Evolutionary conservation across 1,139 yeast species (phyloP).

Genomic region (Diutina catenulata): DNA sequence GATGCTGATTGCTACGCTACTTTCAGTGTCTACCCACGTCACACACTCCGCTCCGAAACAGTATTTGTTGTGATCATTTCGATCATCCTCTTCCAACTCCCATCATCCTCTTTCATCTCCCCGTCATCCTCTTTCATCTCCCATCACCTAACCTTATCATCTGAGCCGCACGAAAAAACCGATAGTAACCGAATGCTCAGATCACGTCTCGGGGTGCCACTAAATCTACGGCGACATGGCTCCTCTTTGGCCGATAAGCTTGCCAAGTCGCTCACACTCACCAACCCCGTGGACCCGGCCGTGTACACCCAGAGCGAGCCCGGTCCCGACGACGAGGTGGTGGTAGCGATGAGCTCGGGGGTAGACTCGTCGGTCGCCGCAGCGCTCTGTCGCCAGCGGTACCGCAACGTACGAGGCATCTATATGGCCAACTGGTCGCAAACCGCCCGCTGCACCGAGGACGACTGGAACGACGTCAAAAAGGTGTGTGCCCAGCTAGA

Average conservation of each 20-base stretch:
- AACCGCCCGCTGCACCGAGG: conserved; percentile 62
- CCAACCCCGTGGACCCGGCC: not conserved
- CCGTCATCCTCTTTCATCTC: too few species aligned
- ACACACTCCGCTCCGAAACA: too few species aligned
- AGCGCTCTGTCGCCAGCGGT: conserved; percentile 43
- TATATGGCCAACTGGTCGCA: conserved; percentile 93
- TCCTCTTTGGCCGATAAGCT: not conserved
- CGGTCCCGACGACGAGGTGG: conserved; percentile 39
- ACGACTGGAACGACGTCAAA: conserved; percentile 81
- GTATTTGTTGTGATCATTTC: too few species aligned
- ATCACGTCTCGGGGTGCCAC: too few species aligned
- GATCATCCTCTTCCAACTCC: too few species aligned
- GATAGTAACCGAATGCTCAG: too few species aligned
- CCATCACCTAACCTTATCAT: too few species aligned
- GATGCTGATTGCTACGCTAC: too few species aligned
- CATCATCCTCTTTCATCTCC: too few species aligned
- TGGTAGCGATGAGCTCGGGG: conserved; percentile 93
- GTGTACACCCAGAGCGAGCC: conserved; percentile 32
- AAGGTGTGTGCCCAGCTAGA: conserved; percentile 45
- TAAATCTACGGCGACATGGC: too few species aligned
- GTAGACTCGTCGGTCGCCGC: conserved; percentile 94
- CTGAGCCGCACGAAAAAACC: too few species aligned
- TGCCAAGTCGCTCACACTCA: not conserved
- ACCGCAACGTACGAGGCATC: conserved; percentile 56
- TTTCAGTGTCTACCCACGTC: too few species aligned